Conservation (phyloP, 2,329 filamentous ascomycete genomes). For the Penicillium corylophilum region DNA sequence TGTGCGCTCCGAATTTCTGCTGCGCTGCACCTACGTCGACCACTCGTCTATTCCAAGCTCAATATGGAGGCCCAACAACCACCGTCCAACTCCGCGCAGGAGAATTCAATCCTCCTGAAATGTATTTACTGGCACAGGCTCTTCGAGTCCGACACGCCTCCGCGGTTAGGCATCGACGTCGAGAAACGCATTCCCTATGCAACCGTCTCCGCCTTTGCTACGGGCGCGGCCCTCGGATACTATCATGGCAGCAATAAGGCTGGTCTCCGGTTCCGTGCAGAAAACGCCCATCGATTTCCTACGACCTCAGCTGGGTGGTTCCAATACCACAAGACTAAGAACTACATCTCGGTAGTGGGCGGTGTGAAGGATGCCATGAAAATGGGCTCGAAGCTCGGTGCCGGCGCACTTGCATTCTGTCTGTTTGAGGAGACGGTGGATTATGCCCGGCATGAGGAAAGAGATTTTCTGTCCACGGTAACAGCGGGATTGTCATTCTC, state of each 20-base stretch:
- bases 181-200: conserved; percentile 66
- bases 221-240: conserved; percentile 70
- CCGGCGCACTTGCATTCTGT: conserved; percentile 76
- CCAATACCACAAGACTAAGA: conserved; percentile 98
- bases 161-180: conserved; percentile 62
- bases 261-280: conserved; percentile 83
- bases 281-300: conserved; percentile 93
- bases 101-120: conserved; percentile 27
- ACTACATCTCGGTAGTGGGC: conserved; percentile 79
- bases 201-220: conserved; percentile 60
- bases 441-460: conserved; percentile 55
- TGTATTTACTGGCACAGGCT: conserved; percentile 38
- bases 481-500: conserved; percentile 81
- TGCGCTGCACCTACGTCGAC: background rate
- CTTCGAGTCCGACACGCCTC: conserved; percentile 38
- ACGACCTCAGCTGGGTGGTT: conserved; percentile 85
- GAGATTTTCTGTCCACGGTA: conserved; percentile 78
- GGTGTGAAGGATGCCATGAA: conserved; percentile 75
- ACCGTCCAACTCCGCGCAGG: conserved; percentile 10
- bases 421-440: conserved; percentile 84
- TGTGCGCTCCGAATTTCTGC: conserved; percentile 11
- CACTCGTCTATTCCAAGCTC: background rate
- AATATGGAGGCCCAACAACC: conserved; percentile 17
- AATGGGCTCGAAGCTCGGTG: conserved; percentile 68
- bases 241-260: conserved; percentile 71